phyloP scores from a whole-genome alignment of 495 filamentous ascomycete species.

The Mytilinidion resinicola region DNA sequence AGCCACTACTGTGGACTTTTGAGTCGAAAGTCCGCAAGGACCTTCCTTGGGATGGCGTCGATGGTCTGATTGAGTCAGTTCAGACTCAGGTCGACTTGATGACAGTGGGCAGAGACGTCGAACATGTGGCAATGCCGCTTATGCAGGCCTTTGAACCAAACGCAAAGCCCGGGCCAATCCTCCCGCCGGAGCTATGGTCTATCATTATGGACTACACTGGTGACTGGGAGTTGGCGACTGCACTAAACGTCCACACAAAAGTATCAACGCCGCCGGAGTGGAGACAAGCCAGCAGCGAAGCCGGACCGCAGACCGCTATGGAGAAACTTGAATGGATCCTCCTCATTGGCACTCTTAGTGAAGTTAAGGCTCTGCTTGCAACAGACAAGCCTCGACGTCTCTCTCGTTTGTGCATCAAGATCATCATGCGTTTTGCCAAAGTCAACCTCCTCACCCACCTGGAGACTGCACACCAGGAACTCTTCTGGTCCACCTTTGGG shows the following conservation, averaged over 20 bases:
- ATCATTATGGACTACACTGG: conserved; percentile 74
- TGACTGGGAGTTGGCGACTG: conserved; percentile 84
- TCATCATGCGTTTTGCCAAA: conserved; percentile 85
- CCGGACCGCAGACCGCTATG: conserved; percentile 41
- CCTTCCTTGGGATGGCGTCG: conserved; percentile 56
- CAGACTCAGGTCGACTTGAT: conserved; percentile 59
- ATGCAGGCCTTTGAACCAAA: conserved; percentile 20
- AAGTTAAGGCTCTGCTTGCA: conserved; percentile 58
- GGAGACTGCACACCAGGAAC: conserved; percentile 66
- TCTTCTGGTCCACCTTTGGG: conserved; percentile 77
- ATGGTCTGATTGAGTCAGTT: conserved; percentile 58
- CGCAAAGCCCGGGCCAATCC: conserved; percentile 19
- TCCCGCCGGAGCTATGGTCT: conserved; percentile 84
- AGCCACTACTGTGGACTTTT: conserved; percentile 69
- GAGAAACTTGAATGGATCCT: conserved; percentile 73
- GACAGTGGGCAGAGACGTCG: conserved; percentile 50
- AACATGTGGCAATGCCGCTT: conserved; percentile 20
- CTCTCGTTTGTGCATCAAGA: conserved; percentile 72
- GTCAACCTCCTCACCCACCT: conserved; percentile 73
- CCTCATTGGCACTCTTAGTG: conserved; percentile 59
- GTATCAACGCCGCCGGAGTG: conserved; percentile 69
- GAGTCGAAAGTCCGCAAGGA: conserved; percentile 37
- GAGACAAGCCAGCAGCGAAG: conserved; percentile 43
- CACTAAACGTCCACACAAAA: conserved; percentile 71
- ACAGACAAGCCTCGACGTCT: conserved; percentile 65